A percentile compares a stretch with the other conserved stretches of the same genome.
These are phyloP conservation scores for Bipolaris sorokiniana DNA, from an alignment of 2,329 filamentous ascomycete genomes.

Conservation along the genomic window DNA sequence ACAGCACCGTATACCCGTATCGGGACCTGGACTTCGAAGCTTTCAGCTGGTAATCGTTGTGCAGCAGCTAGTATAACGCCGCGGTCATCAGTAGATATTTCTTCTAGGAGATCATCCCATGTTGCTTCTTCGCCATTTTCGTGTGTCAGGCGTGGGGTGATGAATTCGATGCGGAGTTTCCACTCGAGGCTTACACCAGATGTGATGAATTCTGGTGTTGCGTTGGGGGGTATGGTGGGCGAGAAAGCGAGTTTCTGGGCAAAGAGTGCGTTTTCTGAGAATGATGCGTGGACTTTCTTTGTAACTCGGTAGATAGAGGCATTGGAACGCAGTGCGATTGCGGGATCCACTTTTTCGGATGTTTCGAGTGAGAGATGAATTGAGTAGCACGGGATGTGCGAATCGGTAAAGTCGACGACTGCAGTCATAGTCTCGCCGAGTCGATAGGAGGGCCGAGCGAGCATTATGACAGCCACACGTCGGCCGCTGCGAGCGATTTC, in stretches of 20 bases:
- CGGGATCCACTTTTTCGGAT: constrained; percentile 78
- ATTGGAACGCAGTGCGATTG: constrained; percentile 81
- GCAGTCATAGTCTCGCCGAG: constrained; percentile 86
- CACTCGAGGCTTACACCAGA: constrained; percentile 86
- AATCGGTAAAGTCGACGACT: constrained; percentile 80
- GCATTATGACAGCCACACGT: constrained; percentile 86
- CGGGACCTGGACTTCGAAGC: constrained; percentile 87
- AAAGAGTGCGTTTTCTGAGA: constrained; percentile 83
- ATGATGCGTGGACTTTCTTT: constrained; percentile 76
- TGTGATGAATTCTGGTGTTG: constrained; percentile 91
- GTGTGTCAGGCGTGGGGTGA: constrained; percentile 68
- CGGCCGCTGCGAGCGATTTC: constrained; percentile 93
- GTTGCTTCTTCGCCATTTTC: constrained; percentile 40
- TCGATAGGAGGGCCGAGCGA: constrained; percentile 86
- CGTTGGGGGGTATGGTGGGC: constrained; percentile 79
- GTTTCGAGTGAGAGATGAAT: constrained; percentile 86
- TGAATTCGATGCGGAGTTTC: constrained; percentile 91
- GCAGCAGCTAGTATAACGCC: constrained; percentile 78
- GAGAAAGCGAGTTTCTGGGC: constrained; percentile 79
- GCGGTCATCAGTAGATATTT: constrained; percentile 78
- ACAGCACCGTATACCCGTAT: constrained; percentile 75
- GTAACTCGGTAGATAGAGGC: constrained; percentile 88
- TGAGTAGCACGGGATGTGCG: constrained; percentile 82
- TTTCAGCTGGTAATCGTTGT: constrained; percentile 81
- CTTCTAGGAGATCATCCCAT: constrained; percentile 68